Percentiles rank a stretch among this genome's conserved stretches.
These are phyloP conservation scores for Umbelopsis vinacea DNA, from an alignment of 192 early-diverging fungal species.

Conservation along the genomic window DNA sequence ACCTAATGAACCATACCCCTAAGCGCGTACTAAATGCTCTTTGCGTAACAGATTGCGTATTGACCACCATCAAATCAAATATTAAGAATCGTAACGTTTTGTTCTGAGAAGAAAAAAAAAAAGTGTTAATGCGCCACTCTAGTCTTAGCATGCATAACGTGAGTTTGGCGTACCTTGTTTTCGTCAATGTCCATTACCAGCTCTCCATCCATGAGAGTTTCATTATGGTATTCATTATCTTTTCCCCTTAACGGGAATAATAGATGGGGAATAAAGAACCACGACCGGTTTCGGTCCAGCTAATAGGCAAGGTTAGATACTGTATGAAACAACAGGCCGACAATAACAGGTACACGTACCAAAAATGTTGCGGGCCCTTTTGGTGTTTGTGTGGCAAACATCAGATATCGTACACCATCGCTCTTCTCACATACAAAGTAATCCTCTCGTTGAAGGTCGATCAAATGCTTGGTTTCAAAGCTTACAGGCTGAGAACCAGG, in stretches of 20 bases:
- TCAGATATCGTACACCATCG: constrained; percentile 53
- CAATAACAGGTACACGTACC: constrained; percentile 37
- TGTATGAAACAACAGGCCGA: background rate
- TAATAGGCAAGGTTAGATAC: constrained; percentile 33
- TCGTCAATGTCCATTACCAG: constrained; percentile 66
- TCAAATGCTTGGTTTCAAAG: constrained; percentile 55
- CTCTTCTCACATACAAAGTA: constrained; percentile 67
- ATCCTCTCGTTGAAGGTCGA: constrained; percentile 53
- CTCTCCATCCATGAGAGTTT: constrained; percentile 80
- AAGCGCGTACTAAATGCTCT: constrained; percentile 66
- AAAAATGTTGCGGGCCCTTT: constrained; percentile 63
- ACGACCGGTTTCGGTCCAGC: constrained; percentile 74
- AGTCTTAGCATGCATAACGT: background rate
- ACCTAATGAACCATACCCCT: constrained; percentile 53
- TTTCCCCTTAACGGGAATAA: constrained; percentile 56
- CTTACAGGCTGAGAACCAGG: constrained; percentile 65
- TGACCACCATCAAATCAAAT: constrained; percentile 69
- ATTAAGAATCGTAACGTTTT: constrained; percentile 55
- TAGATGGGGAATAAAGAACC: constrained; percentile 63
- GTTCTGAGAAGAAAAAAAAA: constrained; percentile 29
- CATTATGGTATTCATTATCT: constrained; percentile 56
- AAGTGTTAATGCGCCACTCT: background rate
- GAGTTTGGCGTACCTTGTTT: constrained; percentile 41
- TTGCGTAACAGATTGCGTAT: constrained; percentile 60
- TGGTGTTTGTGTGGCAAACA: constrained; percentile 51